These are phyloP conservation scores for Biscogniauxia mediterranea DNA, from an alignment of 2,329 filamentous ascomycete species.

Conservation along the genomic window DNA sequence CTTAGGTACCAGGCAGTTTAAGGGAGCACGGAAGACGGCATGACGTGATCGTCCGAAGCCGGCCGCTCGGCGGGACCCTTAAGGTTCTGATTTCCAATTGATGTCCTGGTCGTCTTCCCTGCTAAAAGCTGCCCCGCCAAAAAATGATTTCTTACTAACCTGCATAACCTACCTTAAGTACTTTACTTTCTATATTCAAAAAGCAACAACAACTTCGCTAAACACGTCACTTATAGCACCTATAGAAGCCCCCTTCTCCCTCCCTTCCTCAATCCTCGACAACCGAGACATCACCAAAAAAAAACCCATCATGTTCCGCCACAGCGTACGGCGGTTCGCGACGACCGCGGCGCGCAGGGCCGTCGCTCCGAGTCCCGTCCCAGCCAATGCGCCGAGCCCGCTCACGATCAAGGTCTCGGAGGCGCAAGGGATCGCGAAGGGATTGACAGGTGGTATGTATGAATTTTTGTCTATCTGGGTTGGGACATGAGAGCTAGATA, in stretches of 20 bases:
- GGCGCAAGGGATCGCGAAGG: constrained; percentile 75
- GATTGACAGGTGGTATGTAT: constrained; percentile 73
- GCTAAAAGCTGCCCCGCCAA: constrained; percentile 20
- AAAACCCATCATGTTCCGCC: constrained; percentile 65
- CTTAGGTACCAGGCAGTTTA: too few species aligned
- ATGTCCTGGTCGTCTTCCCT: not conserved
- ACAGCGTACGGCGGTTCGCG: constrained; percentile 65
- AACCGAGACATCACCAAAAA: not conserved
- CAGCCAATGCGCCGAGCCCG: constrained; percentile 44
- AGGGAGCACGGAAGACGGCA: constrained; percentile 17
- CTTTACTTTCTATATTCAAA: too few species aligned
- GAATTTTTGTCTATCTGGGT: too few species aligned
- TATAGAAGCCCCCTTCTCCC: not conserved
- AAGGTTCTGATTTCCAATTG: too few species aligned
- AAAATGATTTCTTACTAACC: constrained; percentile 6
- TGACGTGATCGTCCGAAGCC: constrained; percentile 23
- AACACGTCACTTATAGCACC: too few species aligned
- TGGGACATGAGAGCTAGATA: too few species aligned
- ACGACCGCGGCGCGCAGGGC: constrained; percentile 55
- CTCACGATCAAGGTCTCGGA: constrained; percentile 72
- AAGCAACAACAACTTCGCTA: too few species aligned
- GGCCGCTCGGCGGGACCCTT: constrained; percentile 18
- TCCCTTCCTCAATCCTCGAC: not conserved
- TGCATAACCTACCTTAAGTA: not conserved
- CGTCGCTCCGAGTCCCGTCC: constrained; percentile 36